Conservation (phyloP, 108 stramenopile species). For the Fragilaria radians region DNA sequence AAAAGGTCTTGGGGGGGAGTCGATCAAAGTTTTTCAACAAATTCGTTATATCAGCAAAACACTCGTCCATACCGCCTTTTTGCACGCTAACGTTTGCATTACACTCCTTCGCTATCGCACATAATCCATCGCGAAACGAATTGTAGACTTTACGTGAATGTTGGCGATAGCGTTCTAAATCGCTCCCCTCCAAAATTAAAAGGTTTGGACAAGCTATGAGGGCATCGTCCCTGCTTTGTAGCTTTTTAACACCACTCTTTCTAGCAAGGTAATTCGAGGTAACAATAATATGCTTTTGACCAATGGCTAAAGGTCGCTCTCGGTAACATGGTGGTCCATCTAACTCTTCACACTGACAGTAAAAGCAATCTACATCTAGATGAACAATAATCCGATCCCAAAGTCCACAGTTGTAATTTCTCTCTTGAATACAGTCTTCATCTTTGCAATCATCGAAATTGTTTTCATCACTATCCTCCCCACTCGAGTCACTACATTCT, state of each 20-base stretch:
- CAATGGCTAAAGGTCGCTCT: slow-evolving; percentile 41
- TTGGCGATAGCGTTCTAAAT: slow-evolving; percentile 33
- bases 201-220: slow-evolving; percentile 35
- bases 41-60: slow-evolving; percentile 43
- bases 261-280: slow-evolving; percentile 54
- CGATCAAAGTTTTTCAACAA: slow-evolving; percentile 9
- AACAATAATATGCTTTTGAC: slow-evolving; percentile 66
- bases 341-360: slow-evolving; percentile 55
- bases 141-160: slow-evolving; percentile 36
- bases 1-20: too few species aligned
- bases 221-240: slow-evolving; percentile 28
- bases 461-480: too few species aligned
- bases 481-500: too few species aligned
- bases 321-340: slow-evolving; percentile 12
- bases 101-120: slow-evolving; percentile 5
- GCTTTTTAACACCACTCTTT: slow-evolving; percentile 36
- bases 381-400: slow-evolving; percentile 26
- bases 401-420: too few species aligned
- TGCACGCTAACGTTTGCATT: too few species aligned
- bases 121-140: slow-evolving; percentile 33
- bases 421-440: too few species aligned
- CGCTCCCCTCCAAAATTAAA: slow-evolving; percentile 50
- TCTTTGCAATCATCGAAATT: too few species aligned
- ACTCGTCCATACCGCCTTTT: slow-evolving; percentile 50
- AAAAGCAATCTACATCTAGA: slow-evolving; percentile 60